Conservation (phyloP, 257 asterid species). For the Solanum chmielewskii region DNA sequence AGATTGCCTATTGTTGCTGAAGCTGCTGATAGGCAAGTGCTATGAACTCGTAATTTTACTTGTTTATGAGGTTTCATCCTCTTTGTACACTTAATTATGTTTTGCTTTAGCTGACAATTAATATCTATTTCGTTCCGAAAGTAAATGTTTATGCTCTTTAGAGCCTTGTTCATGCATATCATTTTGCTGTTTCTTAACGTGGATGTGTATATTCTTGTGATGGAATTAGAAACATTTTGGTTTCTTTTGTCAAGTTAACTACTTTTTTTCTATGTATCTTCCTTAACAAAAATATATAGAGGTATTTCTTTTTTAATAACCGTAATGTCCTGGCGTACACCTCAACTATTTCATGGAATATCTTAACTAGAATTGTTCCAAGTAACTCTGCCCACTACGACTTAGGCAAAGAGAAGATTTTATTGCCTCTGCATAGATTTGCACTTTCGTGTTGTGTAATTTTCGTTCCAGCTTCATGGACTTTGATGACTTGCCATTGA, state of each 20-base stretch:
- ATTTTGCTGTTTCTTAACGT: background rate
- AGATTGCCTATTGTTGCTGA: constrained; percentile 94
- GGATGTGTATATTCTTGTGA: background rate
- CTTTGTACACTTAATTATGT: background rate
- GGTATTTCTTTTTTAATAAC: background rate
- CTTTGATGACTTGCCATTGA: background rate
- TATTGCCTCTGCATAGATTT: background rate
- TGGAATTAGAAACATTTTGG: background rate
- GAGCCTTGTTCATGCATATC: background rate
- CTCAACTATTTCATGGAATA: background rate
- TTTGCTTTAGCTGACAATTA: background rate
- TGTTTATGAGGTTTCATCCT: background rate
- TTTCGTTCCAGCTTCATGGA: background rate
- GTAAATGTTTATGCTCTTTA: background rate
- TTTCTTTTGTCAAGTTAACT: background rate
- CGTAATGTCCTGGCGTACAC: background rate
- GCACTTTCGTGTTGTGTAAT: background rate
- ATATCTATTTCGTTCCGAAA: background rate
- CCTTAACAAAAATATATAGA: background rate
- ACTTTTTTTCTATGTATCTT: background rate
- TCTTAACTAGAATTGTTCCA: background rate
- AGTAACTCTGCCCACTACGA: background rate
- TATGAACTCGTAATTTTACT: constrained; percentile 7
- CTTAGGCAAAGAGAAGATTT: background rate
- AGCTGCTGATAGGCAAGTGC: constrained; percentile 98